Conservation (phyloP, 208 protist genomes). For the Leishmania tropica region DNA sequence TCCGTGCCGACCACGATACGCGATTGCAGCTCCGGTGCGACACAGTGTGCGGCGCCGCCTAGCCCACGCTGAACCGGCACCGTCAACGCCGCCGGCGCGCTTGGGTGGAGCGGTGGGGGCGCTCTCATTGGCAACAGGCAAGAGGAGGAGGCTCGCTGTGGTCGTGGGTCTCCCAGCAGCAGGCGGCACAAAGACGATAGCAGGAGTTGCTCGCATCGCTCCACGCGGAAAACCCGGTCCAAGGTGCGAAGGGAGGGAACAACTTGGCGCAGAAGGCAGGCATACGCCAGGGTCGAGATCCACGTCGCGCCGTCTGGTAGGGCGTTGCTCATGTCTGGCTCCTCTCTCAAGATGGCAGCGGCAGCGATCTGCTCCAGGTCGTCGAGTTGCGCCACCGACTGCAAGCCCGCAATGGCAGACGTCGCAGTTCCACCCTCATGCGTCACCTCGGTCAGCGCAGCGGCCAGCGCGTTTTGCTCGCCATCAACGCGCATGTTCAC, state of each 20-base stretch:
- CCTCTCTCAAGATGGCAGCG: neutral
- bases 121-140: neutral
- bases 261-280: slow-evolving; percentile 29
- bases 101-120: slow-evolving; percentile 27
- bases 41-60: slow-evolving; percentile 16
- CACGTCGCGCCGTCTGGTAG: slow-evolving; percentile 8
- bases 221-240: slow-evolving; percentile 8
- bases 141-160: neutral
- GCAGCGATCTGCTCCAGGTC: slow-evolving; percentile 9
- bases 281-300: slow-evolving; percentile 19
- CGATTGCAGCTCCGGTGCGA: slow-evolving; percentile 31
- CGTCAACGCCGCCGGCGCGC: neutral
- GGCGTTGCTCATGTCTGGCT: neutral
- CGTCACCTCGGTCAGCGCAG: slow-evolving; percentile 7
- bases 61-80: slow-evolving; percentile 19
- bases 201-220: slow-evolving; percentile 15
- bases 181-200: slow-evolving; percentile 11
- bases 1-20: slow-evolving; percentile 22
- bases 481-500: slow-evolving; percentile 5
- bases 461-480: slow-evolving; percentile 1
- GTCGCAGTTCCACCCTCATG: neutral
- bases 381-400: slow-evolving; percentile 11
- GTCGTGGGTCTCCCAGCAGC: slow-evolving; percentile 6
- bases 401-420: slow-evolving; percentile 10
- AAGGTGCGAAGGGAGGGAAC: slow-evolving; percentile 20